Evolutionary conservation across 352 stramenopile species (phyloP).

Genomic region (Pythium oligandrum): DNA sequence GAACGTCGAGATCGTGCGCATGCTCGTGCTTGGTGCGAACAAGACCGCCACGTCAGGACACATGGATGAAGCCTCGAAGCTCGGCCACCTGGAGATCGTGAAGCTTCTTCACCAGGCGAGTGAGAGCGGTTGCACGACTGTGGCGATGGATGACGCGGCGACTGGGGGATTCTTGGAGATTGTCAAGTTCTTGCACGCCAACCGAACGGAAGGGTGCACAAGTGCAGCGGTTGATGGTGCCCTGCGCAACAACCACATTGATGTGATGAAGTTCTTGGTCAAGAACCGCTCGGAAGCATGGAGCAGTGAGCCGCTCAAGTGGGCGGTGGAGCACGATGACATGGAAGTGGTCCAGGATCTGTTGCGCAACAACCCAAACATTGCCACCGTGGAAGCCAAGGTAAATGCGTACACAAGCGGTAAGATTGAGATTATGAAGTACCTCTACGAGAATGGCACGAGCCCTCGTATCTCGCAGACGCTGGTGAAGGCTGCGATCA

Average conservation of each 20-base stretch:
- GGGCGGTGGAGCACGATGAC: conserved; percentile 34
- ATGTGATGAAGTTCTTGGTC: conserved; percentile 43
- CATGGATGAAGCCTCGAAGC: conserved; percentile 30
- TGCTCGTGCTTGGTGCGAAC: conserved; percentile 27
- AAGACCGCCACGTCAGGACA: conserved; percentile 16
- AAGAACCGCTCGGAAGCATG: conserved; percentile 42
- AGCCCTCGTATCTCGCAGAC: conserved; percentile 35
- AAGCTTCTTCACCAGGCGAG: conserved; percentile 33
- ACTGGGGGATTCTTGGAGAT: conserved; percentile 28
- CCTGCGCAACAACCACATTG: conserved; percentile 24
- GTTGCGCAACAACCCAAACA: conserved; percentile 24
- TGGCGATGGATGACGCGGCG: conserved; percentile 43
- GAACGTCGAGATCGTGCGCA: conserved; percentile 27
- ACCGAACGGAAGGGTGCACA: conserved; percentile 44
- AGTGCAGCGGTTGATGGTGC: conserved; percentile 26
- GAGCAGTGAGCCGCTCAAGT: conserved; percentile 27
- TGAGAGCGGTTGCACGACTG: conserved; percentile 23
- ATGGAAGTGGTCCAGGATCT: conserved; percentile 25
- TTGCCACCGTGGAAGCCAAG: conserved; percentile 40
- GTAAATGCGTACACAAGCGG: conserved; percentile 31
- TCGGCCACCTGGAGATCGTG: conserved; percentile 32
- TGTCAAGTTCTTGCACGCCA: conserved; percentile 44
- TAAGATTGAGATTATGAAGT: conserved; percentile 40
- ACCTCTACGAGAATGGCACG: conserved; percentile 46
- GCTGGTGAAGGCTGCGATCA: conserved; percentile 33